phyloP scores from a whole-genome alignment of 176 grass and related monocot species.

The Oryza nivara region DNA sequence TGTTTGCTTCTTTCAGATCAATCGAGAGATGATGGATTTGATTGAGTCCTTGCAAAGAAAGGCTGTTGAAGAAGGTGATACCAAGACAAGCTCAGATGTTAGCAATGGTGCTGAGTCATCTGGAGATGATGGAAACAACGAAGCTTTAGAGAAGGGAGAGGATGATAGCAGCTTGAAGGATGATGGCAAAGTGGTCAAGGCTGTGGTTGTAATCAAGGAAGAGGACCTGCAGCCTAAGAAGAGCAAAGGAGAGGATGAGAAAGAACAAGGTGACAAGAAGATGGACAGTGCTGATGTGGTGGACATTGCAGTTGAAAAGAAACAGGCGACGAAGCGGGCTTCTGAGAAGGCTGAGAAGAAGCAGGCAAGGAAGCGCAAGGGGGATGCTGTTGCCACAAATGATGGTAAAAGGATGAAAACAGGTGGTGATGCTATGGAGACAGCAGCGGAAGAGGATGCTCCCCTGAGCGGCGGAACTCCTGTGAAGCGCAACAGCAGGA shows the following conservation, averaged over 20 bases:
- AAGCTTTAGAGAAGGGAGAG: slow-evolving; percentile 34
- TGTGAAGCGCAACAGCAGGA: slow-evolving; percentile 11
- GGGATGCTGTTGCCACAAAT: background rate
- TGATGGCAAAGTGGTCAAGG: slow-evolving; percentile 33
- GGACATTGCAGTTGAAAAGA: slow-evolving; percentile 21
- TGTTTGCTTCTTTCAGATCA: slow-evolving; percentile 62
- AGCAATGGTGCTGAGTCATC: slow-evolving; percentile 18
- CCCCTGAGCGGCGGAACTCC: background rate
- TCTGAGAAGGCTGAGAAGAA: slow-evolving; percentile 14
- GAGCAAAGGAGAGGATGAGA: slow-evolving; percentile 18
- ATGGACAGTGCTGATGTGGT: slow-evolving; percentile 19
- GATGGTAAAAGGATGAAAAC: slow-evolving; percentile 43
- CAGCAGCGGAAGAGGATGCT: slow-evolving; percentile 9
- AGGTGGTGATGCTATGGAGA: background rate
- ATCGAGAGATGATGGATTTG: slow-evolving; percentile 82
- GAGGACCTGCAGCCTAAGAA: slow-evolving; percentile 29
- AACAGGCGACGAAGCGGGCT: slow-evolving; percentile 19
- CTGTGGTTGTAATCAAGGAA: slow-evolving; percentile 48
- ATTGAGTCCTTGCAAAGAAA: slow-evolving; percentile 60
- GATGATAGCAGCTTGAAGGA: slow-evolving; percentile 38
- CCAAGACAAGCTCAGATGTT: slow-evolving; percentile 36
- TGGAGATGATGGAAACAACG: slow-evolving; percentile 43
- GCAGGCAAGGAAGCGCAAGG: slow-evolving; percentile 45
- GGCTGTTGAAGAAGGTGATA: slow-evolving; percentile 53
- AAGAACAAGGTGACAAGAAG: slow-evolving; percentile 34